Evolutionary conservation across 2,329 filamentous ascomycete species (phyloP), one percentile per base, ranked within the genome.

Genomic region (Fusarium illudens): DNA sequence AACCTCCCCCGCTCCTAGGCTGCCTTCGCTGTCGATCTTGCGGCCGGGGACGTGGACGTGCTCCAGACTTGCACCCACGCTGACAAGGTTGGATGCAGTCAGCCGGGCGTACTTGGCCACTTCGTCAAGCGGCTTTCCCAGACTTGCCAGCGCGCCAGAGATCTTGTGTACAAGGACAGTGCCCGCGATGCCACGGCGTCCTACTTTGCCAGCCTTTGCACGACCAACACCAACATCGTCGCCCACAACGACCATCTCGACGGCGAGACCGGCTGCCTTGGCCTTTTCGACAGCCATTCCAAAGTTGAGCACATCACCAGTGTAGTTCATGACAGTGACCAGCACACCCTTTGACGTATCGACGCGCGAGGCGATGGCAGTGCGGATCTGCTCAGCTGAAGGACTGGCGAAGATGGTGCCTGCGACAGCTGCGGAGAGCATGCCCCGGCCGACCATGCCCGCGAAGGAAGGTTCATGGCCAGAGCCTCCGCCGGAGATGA

Each of bases 321-420:
- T 97, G 79, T 97, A 97, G 79, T 97, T 97, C 92, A 97, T 97
- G 29, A 97, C 92, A 6, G 94, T 90, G n/a, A 97, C 91, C 37
- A 97, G 79, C 2, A 97, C 91, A 22, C 94, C 95, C 65, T 88
- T 86, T 44, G 86, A 84, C 4, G 86, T 85, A 64, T 92, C 88
- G 4, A 97, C 91, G 19, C 92, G 85, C 39, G 89, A 86, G 75
- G 90, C 87, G 55, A 96, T 90, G 62, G 90, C 93, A 69, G 87
- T 84, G 58, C 92, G 88, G 57, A 97, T 89, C 81, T 97, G 94
- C 79, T 96, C 90, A 0, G 93, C 90, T 6, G 87, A 90, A 0
- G 93, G 93, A 17, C 89, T 92, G 7, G 93, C 93, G 75, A 96
- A 96, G 73, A 96, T 94, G 3, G 92, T 94, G 17, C 94, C 94